Percentiles rank a stretch among this genome's conserved stretches.
These are phyloP conservation scores for Saprolegnia parasitica DNA, from an alignment of 352 stramenopile genomes.

Conservation along the genomic window DNA sequence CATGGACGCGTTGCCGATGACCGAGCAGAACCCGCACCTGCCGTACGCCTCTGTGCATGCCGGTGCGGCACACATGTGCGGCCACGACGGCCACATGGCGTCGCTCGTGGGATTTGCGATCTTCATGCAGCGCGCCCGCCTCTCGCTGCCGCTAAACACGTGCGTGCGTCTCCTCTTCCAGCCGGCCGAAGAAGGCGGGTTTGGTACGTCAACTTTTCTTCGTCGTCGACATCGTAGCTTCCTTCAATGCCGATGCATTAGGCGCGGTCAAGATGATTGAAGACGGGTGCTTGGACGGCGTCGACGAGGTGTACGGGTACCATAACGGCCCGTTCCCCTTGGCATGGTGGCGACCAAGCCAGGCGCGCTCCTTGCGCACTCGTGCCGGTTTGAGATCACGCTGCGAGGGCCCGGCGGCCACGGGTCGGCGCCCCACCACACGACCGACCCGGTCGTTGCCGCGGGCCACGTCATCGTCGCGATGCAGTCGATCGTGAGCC, in stretches of 20 bases:
- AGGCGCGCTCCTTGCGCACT: constrained; percentile 88
- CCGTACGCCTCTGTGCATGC: constrained; percentile 49
- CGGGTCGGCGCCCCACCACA: constrained; percentile 82
- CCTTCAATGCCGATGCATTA: neutral
- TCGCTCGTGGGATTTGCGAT: constrained; percentile 89
- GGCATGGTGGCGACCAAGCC: constrained; percentile 83
- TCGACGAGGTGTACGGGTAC: constrained; percentile 90
- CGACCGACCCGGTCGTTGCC: neutral
- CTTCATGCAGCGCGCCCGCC: constrained; percentile 60
- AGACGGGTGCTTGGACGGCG: constrained; percentile 80
- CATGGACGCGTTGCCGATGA: constrained; percentile 94
- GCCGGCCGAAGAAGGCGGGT: constrained; percentile 90
- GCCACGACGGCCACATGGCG: constrained; percentile 93
- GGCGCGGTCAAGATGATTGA: constrained; percentile 84
- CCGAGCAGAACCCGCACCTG: constrained; percentile 72
- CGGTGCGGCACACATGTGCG: constrained; percentile 87
- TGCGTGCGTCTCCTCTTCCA: constrained; percentile 94
- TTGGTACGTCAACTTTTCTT: constrained; percentile 49
- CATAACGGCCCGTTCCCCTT: constrained; percentile 86
- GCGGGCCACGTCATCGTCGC: constrained; percentile 8
- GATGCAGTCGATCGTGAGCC: constrained; percentile 87
- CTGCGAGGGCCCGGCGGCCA: constrained; percentile 91
- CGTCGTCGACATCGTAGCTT: neutral
- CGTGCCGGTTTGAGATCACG: constrained; percentile 89
- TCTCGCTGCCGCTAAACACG: constrained; percentile 59